A percentile compares a stretch with the other conserved stretches of the same genome.
These are phyloP conservation scores for Wickerhamomyces silvicola DNA, from an alignment of 805 yeast genomes.

Conservation along the genomic window DNA sequence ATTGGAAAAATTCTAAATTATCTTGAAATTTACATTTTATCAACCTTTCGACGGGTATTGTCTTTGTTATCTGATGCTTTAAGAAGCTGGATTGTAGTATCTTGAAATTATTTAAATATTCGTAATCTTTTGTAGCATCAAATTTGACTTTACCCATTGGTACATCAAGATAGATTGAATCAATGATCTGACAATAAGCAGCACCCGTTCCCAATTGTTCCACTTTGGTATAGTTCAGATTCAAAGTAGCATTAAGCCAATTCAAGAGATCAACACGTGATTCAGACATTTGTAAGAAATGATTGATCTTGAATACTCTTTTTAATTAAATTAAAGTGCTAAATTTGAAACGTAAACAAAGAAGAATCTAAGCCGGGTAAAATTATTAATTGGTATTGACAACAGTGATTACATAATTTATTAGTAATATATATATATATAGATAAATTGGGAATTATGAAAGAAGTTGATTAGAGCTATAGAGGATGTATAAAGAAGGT, in stretches of 20 bases:
- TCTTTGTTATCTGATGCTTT: constrained; percentile 61
- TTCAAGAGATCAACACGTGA: constrained; percentile 76
- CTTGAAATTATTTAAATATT: constrained; percentile 74
- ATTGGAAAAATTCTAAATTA: constrained; percentile 88
- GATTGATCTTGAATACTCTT: no score
- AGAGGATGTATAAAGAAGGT: no score
- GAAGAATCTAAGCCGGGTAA: no score
- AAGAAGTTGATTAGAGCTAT: no score
- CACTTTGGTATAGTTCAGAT: constrained; percentile 62
- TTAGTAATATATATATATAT: no score
- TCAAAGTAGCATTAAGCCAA: constrained; percentile 77
- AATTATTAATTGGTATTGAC: no score
- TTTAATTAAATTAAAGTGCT: no score
- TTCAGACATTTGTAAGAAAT: no score
- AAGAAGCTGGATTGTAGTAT: constrained; percentile 76
- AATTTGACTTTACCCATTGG: constrained; percentile 77
- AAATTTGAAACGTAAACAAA: no score
- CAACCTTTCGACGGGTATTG: constrained; percentile 73
- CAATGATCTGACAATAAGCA: constrained; percentile 87
- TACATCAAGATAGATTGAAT: constrained; percentile 74
- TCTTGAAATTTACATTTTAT: constrained; percentile 90
- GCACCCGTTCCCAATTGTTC: constrained; percentile 97
- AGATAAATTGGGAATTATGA: no score
- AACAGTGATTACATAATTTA: no score
- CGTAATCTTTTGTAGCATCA: constrained; percentile 66